Conservation (phyloP, 352 stramenopile genomes). For the Phytopythium helicoides region DNA sequence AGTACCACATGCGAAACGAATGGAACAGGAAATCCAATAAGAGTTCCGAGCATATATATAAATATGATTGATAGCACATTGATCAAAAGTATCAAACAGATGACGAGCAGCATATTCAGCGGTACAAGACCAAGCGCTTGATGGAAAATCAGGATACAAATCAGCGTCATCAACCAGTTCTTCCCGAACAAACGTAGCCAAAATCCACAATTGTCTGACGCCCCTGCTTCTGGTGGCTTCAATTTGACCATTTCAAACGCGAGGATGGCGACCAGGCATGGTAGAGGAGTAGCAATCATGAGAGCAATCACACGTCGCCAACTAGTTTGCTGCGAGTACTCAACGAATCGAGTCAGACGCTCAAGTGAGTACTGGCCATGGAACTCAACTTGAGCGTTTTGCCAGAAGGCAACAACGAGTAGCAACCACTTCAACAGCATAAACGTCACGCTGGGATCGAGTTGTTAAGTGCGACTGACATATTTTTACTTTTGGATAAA, state of each 20-base stretch:
- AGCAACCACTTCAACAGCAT: too few species aligned
- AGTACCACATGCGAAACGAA: neutral
- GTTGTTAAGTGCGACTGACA: too few species aligned
- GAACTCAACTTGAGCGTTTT: constrained; percentile 17
- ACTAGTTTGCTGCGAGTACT: constrained; percentile 4
- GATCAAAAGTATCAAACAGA: neutral
- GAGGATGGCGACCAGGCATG: constrained; percentile 7
- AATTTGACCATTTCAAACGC: constrained; percentile 8
- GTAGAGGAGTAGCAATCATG: constrained; percentile 8
- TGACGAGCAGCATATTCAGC: neutral
- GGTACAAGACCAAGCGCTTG: constrained; percentile 6
- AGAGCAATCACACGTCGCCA: constrained; percentile 4
- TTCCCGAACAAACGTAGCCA: constrained; percentile 4
- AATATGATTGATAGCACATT: neutral
- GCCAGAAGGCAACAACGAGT: too few species aligned
- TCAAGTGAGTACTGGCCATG: constrained; percentile 25
- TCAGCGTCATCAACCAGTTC: constrained; percentile 6
- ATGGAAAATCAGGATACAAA: neutral
- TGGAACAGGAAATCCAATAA: constrained; percentile 1
- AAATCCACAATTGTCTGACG: constrained; percentile 1
- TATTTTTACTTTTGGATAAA: too few species aligned
- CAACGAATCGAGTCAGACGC: constrained; percentile 11
- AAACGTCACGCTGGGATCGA: too few species aligned
- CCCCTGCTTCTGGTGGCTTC: constrained; percentile 8
- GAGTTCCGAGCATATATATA: neutral